phyloP scores from a whole-genome alignment of 2,329 filamentous ascomycete species.

The Neoascochyta sp. region DNA sequence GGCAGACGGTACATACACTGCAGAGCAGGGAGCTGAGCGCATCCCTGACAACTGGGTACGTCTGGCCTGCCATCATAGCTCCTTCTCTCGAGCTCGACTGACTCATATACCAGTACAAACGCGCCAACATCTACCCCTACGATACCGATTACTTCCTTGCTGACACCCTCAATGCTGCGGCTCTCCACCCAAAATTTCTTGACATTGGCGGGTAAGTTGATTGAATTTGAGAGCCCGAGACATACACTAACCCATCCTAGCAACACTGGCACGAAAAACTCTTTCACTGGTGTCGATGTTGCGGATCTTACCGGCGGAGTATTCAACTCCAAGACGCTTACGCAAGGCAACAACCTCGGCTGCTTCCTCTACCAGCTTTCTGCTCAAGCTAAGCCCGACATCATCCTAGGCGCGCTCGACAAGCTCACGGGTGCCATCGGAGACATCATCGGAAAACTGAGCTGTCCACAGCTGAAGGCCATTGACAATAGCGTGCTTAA shows the following conservation, averaged over 20 bases:
- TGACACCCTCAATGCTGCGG: conserved; percentile 15
- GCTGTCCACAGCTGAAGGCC: conserved; percentile 14
- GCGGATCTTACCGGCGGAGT: conserved; percentile 14
- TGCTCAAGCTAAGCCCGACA: conserved; percentile 20
- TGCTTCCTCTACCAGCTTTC: conserved; percentile 17
- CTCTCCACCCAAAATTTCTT: conserved; percentile 21
- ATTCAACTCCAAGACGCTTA: conserved; percentile 11
- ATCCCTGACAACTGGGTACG: conserved; percentile 21
- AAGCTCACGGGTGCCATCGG: conserved; percentile 14
- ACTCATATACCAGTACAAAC: conserved; percentile 13
- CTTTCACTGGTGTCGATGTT: conserved; percentile 18
- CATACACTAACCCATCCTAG: conserved; percentile 4
- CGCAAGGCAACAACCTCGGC: conserved; percentile 15
- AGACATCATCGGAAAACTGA: conserved; percentile 10
- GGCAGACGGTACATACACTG: conserved; percentile 13
- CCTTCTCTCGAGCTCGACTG: background rate
- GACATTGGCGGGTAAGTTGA: conserved; percentile 15
- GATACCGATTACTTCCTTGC: conserved; percentile 18
- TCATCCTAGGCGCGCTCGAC: conserved; percentile 12
- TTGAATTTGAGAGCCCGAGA: background rate
- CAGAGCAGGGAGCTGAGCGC: conserved; percentile 14
- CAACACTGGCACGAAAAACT: conserved; percentile 21
- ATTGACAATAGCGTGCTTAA: conserved; percentile 14
- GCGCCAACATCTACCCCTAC: conserved; percentile 20
- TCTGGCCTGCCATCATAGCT: background rate